Evolutionary conservation across 352 stramenopile species (phyloP).

Genomic region (Pythium scleroteichum): DNA sequence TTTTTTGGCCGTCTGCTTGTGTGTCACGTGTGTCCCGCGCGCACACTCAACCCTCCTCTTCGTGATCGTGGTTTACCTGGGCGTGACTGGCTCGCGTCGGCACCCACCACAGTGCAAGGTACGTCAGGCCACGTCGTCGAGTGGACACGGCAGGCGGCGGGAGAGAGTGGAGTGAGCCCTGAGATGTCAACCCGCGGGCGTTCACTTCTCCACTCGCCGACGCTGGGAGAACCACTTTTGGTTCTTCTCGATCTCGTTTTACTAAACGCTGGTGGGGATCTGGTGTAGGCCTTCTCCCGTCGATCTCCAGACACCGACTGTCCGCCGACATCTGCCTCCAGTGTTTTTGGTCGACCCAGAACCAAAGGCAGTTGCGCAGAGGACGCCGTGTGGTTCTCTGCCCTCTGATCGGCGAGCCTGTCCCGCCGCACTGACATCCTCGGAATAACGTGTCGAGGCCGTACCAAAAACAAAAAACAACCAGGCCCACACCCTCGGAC

Average conservation of each 20-base stretch:
- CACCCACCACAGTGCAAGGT: background rate
- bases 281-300: background rate
- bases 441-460: background rate
- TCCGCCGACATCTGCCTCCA: background rate
- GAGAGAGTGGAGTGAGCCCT: background rate
- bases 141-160: background rate
- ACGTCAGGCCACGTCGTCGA: slow-evolving; percentile 1
- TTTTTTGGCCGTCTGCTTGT: background rate
- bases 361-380: slow-evolving; percentile 9
- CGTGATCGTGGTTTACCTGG: no score
- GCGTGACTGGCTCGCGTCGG: no score
- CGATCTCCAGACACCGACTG: background rate
- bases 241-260: background rate
- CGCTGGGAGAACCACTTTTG: background rate
- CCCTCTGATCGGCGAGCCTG: background rate
- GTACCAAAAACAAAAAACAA: no score
- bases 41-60: background rate
- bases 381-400: background rate
- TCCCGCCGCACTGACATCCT: background rate
- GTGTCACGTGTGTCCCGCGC: background rate
- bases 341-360: background rate
- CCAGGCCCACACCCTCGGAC: no score
- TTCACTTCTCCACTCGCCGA: background rate
- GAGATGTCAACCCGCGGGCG: slow-evolving; percentile 13
- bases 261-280: background rate